Evolutionary conservation across 768 basidiomycete species (phyloP).

Genomic region (Macrocybe gigantea): DNA sequence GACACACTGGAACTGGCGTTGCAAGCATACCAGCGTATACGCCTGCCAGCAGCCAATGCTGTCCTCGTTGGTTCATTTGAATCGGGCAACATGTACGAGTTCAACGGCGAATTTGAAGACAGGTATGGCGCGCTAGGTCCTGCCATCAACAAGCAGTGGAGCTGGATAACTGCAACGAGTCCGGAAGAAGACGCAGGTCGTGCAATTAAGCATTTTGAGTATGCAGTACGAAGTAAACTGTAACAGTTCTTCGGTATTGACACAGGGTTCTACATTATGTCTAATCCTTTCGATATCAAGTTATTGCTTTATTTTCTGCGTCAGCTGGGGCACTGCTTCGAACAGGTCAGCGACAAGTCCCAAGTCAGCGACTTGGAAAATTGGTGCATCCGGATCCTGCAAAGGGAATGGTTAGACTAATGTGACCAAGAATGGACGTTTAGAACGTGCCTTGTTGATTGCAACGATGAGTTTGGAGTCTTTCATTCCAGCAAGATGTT

Average conservation of each 20-base stretch:
- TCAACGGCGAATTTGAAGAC: too few relatives aligned
- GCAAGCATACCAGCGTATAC: too few relatives aligned
- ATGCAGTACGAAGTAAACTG: neutral
- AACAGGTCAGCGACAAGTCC: slow-evolving; percentile 94
- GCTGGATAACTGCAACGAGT: too few relatives aligned
- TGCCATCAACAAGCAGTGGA: too few relatives aligned
- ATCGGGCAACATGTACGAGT: too few relatives aligned
- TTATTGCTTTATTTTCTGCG: slow-evolving; percentile 71
- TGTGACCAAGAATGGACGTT: neutral
- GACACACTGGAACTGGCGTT: too few relatives aligned
- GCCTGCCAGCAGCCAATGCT: too few relatives aligned
- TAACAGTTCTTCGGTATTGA: neutral
- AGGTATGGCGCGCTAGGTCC: too few relatives aligned
- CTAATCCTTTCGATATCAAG: neutral
- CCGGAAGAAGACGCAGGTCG: too few relatives aligned
- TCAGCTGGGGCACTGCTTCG: slow-evolving; percentile 85
- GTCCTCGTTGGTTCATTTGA: too few relatives aligned
- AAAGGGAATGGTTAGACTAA: slow-evolving; percentile 5
- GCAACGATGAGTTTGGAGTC: slow-evolving; percentile 98
- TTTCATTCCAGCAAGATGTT: slow-evolving; percentile 99
- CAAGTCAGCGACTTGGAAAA: slow-evolving; percentile 97
- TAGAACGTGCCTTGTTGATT: slow-evolving; percentile 75
- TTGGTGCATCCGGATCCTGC: slow-evolving; percentile 95
- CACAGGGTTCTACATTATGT: neutral
- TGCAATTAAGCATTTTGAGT: neutral